Base-by-base conservation (phyloP, 1,139 yeast species). In the Protomyces gravidus region DNA sequence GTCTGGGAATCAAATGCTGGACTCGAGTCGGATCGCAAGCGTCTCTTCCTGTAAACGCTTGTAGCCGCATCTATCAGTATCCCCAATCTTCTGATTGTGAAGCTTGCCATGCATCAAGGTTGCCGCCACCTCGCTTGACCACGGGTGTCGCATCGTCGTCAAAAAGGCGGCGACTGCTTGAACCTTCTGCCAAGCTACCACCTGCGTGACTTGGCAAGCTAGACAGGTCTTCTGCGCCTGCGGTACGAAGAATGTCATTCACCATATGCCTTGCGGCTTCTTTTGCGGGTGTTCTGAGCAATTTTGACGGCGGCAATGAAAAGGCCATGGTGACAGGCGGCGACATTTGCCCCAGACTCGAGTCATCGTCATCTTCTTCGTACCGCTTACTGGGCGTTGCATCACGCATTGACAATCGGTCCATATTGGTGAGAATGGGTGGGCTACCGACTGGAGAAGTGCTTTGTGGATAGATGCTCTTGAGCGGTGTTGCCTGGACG, bases 401-500 rank as follows among this genome's bases (percentile, higher is more conserved):
- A 4, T 39, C 32, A 5, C 36, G 11, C 42, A 30, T 6, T 27
- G 58, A 53, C 19, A 26, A 7, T 5, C 49, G 49, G 5, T 47
- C 58, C 9, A 53, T 26, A 23, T 39, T 46, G 9, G 46, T 53
- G 17, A 39, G 33, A 36, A 53, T n/a, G n/a, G 45, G 51, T 23
- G 58, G 58, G 15, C 51, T 45, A 1, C 45, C 47, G 5, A 49
- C 32, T 4, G 58, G 58, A 9, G 58, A 53, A n/a, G 58, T 53
- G 23, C 51, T 45, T 25, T 42, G 45, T 9, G 32, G 26, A 17
- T 52, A 52, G 13, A 21, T 25, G 30, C 26, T 45, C 25, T 19
- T 15, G 32, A 46, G 56, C 13, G 75, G 75, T 7, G 75, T 72
- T 7, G 68, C 73, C 52, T 71, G 73, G 28, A 72, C 61, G 9